A percentile compares a stretch with the other conserved stretches of the same genome.
Evolutionary conservation across 2,329 filamentous ascomycete species (phyloP).

Genomic region (Rutstroemia sp.): DNA sequence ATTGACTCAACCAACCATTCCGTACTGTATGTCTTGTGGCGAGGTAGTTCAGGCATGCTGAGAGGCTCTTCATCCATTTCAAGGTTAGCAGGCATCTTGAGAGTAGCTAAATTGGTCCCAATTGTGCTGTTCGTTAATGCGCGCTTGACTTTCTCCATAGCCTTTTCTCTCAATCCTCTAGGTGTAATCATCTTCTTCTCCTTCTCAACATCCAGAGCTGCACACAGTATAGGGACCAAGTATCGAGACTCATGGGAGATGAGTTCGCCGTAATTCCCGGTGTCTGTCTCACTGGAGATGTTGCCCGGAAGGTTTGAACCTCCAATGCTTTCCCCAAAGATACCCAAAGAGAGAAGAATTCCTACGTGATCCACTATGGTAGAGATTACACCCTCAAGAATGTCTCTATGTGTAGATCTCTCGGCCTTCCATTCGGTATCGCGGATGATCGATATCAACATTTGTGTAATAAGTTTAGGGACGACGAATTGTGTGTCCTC

Average conservation of each 20-base stretch:
- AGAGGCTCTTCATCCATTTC: conserved; percentile 4
- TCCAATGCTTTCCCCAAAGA: background rate
- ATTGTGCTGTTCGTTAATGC: conserved; percentile 20
- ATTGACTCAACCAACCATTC: conserved; percentile 15
- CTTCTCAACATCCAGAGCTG: background rate
- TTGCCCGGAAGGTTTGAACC: background rate
- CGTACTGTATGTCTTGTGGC: conserved; percentile 3
- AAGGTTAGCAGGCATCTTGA: conserved; percentile 12
- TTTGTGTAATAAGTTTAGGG: background rate
- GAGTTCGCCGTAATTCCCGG: background rate
- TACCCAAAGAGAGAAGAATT: background rate
- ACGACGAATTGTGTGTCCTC: background rate
- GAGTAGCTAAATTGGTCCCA: conserved; percentile 15
- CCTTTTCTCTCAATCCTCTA: background rate
- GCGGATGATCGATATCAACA: background rate
- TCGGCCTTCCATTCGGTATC: background rate
- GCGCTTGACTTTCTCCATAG: conserved; percentile 17
- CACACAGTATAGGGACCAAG: background rate
- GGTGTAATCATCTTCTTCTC: background rate
- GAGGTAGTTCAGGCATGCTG: background rate
- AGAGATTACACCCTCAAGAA: background rate
- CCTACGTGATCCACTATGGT: background rate
- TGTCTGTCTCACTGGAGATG: background rate
- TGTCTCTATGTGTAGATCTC: background rate
- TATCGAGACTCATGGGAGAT: background rate